Evolutionary conservation across 371 early-diverging fungal genomes (phyloP).

Genomic region (Rhizopus arrhizus): DNA sequence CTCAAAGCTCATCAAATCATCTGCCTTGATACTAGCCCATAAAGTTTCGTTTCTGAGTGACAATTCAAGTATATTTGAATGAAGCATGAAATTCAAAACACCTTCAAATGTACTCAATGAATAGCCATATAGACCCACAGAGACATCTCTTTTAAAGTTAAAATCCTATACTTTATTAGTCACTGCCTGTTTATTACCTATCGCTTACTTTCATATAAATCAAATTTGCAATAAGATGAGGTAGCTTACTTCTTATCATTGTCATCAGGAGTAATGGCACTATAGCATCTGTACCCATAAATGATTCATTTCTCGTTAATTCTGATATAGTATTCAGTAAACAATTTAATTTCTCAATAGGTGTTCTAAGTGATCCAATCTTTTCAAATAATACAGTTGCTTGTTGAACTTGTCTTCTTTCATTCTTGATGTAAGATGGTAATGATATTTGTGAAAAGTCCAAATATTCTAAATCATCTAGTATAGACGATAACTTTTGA

Average conservation of each 20-base stretch:
- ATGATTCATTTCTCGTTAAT: conserved; percentile 13
- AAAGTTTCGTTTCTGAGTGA: conserved; percentile 39
- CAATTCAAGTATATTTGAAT: conserved; percentile 21
- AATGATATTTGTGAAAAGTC: conserved; percentile 55
- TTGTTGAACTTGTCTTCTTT: conserved; percentile 31
- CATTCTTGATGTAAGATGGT: conserved; percentile 30
- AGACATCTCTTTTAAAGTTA: conserved; percentile 41
- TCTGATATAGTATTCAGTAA: conserved; percentile 36
- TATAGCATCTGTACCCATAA: conserved; percentile 43
- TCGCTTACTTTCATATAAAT: conserved; percentile 46
- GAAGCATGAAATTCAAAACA: conserved; percentile 46
- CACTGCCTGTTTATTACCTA: not conserved
- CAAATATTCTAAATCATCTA: conserved; percentile 40
- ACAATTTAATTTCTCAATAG: conserved; percentile 52
- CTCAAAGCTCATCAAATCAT: not conserved
- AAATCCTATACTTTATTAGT: conserved; percentile 34
- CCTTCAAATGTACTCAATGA: conserved; percentile 56
- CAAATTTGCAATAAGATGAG: conserved; percentile 51
- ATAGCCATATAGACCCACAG: conserved; percentile 49
- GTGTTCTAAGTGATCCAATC: conserved; percentile 51
- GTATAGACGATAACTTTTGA: conserved; percentile 33
- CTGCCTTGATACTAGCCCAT: conserved; percentile 30
- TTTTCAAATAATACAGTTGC: conserved; percentile 47
- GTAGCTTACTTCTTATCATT: conserved; percentile 47
- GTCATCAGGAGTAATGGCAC: conserved; percentile 52